Evolutionary conservation across 106 monocot species (phyloP).

Genomic region (Iris macrosiphon): DNA sequence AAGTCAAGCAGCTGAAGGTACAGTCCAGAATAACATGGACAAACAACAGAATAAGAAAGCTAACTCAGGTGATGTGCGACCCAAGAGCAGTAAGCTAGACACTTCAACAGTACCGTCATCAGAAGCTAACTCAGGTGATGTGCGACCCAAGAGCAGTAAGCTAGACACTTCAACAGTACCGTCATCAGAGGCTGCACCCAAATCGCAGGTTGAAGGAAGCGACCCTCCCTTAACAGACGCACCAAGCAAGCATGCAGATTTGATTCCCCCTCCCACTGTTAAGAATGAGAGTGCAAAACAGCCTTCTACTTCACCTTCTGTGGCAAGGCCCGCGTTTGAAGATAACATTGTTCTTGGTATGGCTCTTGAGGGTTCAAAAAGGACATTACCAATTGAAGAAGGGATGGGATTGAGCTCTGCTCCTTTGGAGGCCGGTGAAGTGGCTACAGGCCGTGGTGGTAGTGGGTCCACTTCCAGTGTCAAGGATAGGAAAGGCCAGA

Average conservation of each 20-base stretch:
- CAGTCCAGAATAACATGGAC: slow-evolving; percentile 15
- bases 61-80: too few species aligned
- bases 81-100: too few species aligned
- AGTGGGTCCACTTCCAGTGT: too few species aligned
- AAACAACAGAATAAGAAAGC: slow-evolving; percentile 40
- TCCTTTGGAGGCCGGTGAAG: too few species aligned
- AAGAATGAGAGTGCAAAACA: slow-evolving; percentile 25
- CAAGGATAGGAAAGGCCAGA: slow-evolving; percentile 37
- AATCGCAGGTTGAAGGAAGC: slow-evolving; percentile 8
- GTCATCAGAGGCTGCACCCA: slow-evolving; percentile 7
- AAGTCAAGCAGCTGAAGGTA: slow-evolving; percentile 17
- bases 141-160: slow-evolving; percentile 9
- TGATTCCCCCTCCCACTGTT: not conserved
- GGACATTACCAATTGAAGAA: slow-evolving; percentile 52
- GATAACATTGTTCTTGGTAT: slow-evolving; percentile 66
- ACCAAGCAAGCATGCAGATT: slow-evolving; percentile 1
- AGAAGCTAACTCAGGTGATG: slow-evolving; percentile 19
- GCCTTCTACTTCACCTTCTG: not conserved
- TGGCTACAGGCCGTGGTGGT: too few species aligned
- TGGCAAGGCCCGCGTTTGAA: slow-evolving; percentile 28
- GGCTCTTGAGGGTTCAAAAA: slow-evolving; percentile 61
- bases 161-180: slow-evolving; percentile 7
- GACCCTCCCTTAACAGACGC: not conserved
- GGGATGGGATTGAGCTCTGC: slow-evolving; percentile 14
- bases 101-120: too few species aligned